Evolutionary conservation across 768 basidiomycete species (phyloP).

Genomic region (Hebeloma cylindrosporum): DNA sequence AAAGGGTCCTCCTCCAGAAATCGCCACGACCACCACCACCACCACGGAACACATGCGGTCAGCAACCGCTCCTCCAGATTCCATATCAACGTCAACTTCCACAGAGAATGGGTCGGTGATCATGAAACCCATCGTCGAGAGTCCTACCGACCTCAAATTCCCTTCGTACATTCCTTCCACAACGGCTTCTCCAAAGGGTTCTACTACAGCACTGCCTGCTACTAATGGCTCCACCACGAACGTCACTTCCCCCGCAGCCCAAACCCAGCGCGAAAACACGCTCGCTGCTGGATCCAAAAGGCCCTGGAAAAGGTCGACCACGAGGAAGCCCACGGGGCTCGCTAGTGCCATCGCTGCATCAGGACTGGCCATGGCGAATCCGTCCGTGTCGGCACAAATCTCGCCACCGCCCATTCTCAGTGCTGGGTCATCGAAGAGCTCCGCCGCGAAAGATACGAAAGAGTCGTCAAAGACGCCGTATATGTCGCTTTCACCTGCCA

Average conservation of each 20-base stretch:
- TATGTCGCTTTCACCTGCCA: slow-evolving; percentile 27
- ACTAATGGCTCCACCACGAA: background rate
- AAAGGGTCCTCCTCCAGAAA: slow-evolving; percentile 26
- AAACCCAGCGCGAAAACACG: slow-evolving; percentile 14
- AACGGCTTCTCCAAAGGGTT: slow-evolving; percentile 15
- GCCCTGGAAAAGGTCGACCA: slow-evolving; percentile 43
- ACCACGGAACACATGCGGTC: slow-evolving; percentile 25
- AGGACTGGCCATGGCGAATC: slow-evolving; percentile 65
- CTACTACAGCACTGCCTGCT: background rate
- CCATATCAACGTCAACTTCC: background rate
- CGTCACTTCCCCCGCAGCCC: slow-evolving; percentile 7
- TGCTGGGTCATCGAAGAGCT: slow-evolving; percentile 11
- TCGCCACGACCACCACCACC: slow-evolving; percentile 18
- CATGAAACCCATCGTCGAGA: slow-evolving; percentile 42
- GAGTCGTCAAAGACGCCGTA: slow-evolving; percentile 25
- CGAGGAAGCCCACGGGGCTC: slow-evolving; percentile 56
- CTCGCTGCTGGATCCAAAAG: slow-evolving; percentile 33
- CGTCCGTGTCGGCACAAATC: slow-evolving; percentile 40
- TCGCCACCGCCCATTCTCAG: slow-evolving; percentile 18
- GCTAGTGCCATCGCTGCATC: slow-evolving; percentile 68
- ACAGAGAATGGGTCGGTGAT: slow-evolving; percentile 18
- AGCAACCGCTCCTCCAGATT: slow-evolving; percentile 29
- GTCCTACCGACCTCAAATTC: slow-evolving; percentile 41
- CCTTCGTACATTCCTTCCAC: slow-evolving; percentile 24
- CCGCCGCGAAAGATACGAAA: slow-evolving; percentile 2